phyloP scores from a whole-genome alignment of 2,329 filamentous ascomycete genomes.

The Neoascochyta sp. region DNA sequence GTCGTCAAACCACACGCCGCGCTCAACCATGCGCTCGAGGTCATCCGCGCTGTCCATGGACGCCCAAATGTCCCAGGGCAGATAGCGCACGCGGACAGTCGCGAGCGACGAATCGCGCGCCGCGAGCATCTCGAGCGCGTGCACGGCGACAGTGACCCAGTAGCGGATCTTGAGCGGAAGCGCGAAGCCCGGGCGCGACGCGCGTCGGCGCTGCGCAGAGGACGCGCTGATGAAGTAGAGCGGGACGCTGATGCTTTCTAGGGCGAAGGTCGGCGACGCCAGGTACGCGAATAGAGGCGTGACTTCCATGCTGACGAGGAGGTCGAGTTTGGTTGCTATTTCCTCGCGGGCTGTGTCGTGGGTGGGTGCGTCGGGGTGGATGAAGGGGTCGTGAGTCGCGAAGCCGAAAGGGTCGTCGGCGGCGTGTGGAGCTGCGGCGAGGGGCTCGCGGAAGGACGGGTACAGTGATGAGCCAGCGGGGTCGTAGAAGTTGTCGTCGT shows the following conservation, averaged over 20 bases:
- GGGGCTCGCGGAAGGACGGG: conserved; percentile 17
- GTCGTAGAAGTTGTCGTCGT: conserved; percentile 37
- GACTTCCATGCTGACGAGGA: conserved; percentile 33
- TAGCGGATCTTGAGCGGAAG: conserved; percentile 33
- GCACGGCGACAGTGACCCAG: conserved; percentile 30
- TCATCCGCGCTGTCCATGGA: conserved; percentile 33
- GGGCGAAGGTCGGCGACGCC: conserved; percentile 20
- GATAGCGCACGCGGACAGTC: conserved; percentile 27
- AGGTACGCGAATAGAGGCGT: conserved; percentile 34
- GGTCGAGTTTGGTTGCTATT: conserved; percentile 25
- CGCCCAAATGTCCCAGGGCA: conserved; percentile 35
- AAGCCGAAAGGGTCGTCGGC: conserved; percentile 29
- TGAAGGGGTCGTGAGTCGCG: conserved; percentile 30
- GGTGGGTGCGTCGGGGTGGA: conserved; percentile 23
- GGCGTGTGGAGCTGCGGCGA: conserved; percentile 4
- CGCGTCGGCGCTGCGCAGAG: conserved; percentile 18
- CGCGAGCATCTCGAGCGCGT: conserved; percentile 27
- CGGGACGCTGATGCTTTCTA: conserved; percentile 30
- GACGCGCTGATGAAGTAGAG: conserved; percentile 32
- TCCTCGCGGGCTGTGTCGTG: conserved; percentile 17
- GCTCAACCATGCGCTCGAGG: conserved; percentile 21
- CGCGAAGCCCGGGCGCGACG: conserved; percentile 18
- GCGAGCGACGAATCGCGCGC: conserved; percentile 8
- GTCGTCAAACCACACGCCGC: conserved; percentile 29
- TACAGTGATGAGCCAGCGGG: conserved; percentile 25